phyloP scores from a whole-genome alignment of 2,329 filamentous ascomycete species.

The Lecanicillium sp. region DNA sequence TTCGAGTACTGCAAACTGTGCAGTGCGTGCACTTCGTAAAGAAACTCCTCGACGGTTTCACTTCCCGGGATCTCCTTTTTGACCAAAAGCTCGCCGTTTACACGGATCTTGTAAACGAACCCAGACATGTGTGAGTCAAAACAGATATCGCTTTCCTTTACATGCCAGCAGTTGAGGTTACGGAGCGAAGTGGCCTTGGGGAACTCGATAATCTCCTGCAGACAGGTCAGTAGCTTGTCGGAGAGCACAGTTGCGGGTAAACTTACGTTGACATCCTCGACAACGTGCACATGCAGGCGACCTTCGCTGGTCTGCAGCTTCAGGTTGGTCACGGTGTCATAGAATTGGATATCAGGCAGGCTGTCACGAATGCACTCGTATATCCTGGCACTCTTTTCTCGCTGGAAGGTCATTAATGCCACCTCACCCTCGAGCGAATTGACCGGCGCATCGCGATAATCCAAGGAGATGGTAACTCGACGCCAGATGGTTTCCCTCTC shows the following conservation, averaged over 20 bases:
- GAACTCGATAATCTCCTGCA: constrained; percentile 78
- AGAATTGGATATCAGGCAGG: constrained; percentile 89
- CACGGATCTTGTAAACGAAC: constrained; percentile 89
- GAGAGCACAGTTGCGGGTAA: background rate
- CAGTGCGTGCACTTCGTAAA: constrained; percentile 97
- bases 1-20: constrained; percentile 65
- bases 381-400: constrained; percentile 87
- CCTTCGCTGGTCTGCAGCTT: constrained; percentile 86
- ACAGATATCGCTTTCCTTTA: constrained; percentile 66
- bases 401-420: constrained; percentile 69
- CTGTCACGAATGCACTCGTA: constrained; percentile 94
- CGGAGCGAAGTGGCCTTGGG: constrained; percentile 67
- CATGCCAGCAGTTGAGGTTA: constrained; percentile 61
- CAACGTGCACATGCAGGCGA: constrained; percentile 89
- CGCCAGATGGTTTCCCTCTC: constrained; percentile 75
- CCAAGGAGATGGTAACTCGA: constrained; percentile 85
- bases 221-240: constrained; percentile 16
- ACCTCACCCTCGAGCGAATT: constrained; percentile 85
- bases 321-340: constrained; percentile 90
- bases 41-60: constrained; percentile 90
- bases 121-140: constrained; percentile 94
- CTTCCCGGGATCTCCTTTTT: constrained; percentile 98
- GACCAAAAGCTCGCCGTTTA: constrained; percentile 65
- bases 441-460: constrained; percentile 75
- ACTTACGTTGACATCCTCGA: constrained; percentile 81